Percentiles rank a stretch among this genome's conserved stretches.
These are phyloP conservation scores for Blastocladiella emersonii DNA, from an alignment of 371 early-diverging fungal species.

Conservation along the genomic window DNA sequence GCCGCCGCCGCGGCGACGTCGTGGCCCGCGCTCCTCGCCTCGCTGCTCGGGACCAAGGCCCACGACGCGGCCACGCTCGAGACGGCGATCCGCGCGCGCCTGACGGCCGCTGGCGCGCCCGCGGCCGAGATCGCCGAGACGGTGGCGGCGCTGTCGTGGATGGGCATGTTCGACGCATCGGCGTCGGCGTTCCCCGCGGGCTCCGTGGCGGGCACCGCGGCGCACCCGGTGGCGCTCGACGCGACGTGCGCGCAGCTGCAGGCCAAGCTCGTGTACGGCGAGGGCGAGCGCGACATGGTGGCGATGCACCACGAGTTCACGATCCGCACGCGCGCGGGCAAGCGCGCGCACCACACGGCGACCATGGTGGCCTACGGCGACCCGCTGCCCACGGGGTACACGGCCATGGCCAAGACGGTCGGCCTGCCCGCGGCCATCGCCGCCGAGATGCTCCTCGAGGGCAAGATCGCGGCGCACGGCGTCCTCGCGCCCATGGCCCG, in stretches of 20 bases:
- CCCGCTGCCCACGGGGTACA: slow-evolving; percentile 49
- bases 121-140: background rate
- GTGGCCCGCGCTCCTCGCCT: background rate
- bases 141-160: slow-evolving; percentile 23
- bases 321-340: slow-evolving; percentile 66
- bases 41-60: background rate
- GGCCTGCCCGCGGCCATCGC: slow-evolving; percentile 95
- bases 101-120: slow-evolving; percentile 27
- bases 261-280: slow-evolving; percentile 77
- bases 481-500: slow-evolving; percentile 85
- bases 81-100: slow-evolving; percentile 21
- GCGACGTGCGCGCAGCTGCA: slow-evolving; percentile 90
- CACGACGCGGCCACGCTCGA: background rate
- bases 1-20: background rate
- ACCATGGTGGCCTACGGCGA: slow-evolving; percentile 86
- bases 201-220: slow-evolving; percentile 62
- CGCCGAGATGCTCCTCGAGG: slow-evolving; percentile 76
- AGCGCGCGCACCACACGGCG: slow-evolving; percentile 57
- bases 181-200: slow-evolving; percentile 20
- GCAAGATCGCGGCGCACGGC: slow-evolving; percentile 57
- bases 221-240: slow-evolving; percentile 53
- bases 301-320: slow-evolving; percentile 93
- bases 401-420: slow-evolving; percentile 97
- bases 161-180: slow-evolving; percentile 13
- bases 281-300: slow-evolving; percentile 91